Base-by-base conservation (phyloP, 2,329 filamentous ascomycete genomes). In the Coniochaeta sp. region DNA sequence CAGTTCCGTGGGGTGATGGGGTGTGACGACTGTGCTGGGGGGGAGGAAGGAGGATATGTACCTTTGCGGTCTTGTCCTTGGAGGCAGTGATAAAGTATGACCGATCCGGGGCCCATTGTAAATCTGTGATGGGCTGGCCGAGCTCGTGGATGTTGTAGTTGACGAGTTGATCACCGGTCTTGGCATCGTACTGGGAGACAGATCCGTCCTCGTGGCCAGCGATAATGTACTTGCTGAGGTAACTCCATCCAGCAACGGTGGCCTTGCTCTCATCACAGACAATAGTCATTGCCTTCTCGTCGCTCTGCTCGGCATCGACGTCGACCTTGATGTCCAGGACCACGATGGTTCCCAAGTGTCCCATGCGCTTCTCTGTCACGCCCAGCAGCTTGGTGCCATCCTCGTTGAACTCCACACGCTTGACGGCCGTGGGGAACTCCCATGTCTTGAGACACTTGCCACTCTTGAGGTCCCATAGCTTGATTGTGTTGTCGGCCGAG, bases 311-410 rank as follows among this genome's bases (percentile, higher is more conserved):
- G 64, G 88, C 91, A 65, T 93, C 81, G 65, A 90, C 84, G 72
- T 96, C 92, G 66, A 88, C 85, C 75, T 86, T 88, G 82, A 99
- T 89, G 74, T 96, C 90, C 72, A 96, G 84, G 65, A 98, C 92
- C 64, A 93, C 88, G 71, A 99, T 97, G 68, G 93, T 96, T 73
- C 91, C 91, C 66, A 98, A 83, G 78, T 91, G 93, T 67, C 95
- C 95, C 86, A 96, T 96, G 71, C 95, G 91, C 89, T 97, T 96
- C 82, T 99, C 95, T 59, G 95, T 99, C 65, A 99, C 93, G 65
- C 91, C 93, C 66, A 99, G 81, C 69, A 99, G 82, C 79, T 90
- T 86, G 71, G 85, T 89, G 71, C 93, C 95, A 77, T 99, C 95
- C 71, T 96, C 89, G 73, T 88, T 93, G 82, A 99, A 99, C 79